phyloP scores from a whole-genome alignment of 2,329 filamentous ascomycete genomes.

The Xylaria hypoxylon region DNA sequence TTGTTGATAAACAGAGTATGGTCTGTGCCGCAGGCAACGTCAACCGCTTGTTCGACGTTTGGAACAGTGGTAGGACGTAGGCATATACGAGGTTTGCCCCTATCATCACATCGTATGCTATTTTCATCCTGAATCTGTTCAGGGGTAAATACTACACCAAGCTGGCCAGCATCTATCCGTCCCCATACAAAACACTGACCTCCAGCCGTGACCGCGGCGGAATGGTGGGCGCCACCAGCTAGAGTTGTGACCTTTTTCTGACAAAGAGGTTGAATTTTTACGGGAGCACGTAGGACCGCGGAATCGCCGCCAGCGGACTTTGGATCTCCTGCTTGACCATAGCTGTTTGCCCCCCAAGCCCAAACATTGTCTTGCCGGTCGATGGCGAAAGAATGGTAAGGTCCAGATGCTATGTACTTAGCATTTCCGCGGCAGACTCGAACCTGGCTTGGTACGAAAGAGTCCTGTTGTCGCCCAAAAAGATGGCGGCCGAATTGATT shows the following conservation, averaged over 20 bases:
- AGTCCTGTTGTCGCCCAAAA: background rate
- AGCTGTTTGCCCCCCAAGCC: conserved; percentile 64
- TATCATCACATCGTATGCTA: conserved; percentile 65
- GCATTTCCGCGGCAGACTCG: background rate
- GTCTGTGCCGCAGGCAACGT: conserved; percentile 68
- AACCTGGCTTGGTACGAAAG: background rate
- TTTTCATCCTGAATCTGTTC: conserved; percentile 61
- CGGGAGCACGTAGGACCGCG: conserved; percentile 68
- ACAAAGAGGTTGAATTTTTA: conserved; percentile 63
- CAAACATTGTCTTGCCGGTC: conserved; percentile 70
- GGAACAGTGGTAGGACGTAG: conserved; percentile 67
- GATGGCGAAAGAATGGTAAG: conserved; percentile 74
- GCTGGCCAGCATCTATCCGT: conserved; percentile 53
- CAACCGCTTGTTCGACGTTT: conserved; percentile 59
- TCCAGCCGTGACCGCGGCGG: conserved; percentile 49
- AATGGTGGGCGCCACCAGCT: conserved; percentile 72
- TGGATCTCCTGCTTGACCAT: conserved; percentile 70
- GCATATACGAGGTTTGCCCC: conserved; percentile 70
- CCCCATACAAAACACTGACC: conserved; percentile 49
- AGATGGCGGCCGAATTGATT: conserved; percentile 1
- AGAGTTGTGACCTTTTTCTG: conserved; percentile 65
- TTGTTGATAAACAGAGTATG: conserved; percentile 55
- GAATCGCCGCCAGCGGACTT: conserved; percentile 65
- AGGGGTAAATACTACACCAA: conserved; percentile 60
- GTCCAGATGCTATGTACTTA: conserved; percentile 55